A percentile compares a stretch with the other conserved stretches of the same genome.
Evolutionary conservation across 1,284 basidiomycete genomes (phyloP).

Genomic region (Ceratobasidium sp.): DNA sequence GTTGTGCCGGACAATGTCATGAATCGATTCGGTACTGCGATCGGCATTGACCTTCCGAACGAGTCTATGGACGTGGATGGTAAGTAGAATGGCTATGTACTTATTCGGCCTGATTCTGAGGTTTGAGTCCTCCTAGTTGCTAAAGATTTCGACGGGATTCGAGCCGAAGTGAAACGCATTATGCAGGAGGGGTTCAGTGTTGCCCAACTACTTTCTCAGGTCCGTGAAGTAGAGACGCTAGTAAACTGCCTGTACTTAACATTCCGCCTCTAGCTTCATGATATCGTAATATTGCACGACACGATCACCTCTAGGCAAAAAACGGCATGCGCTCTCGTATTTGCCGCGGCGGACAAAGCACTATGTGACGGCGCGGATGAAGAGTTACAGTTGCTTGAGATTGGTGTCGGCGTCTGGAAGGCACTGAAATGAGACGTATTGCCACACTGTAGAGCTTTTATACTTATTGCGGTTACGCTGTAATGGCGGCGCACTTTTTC

Average conservation of each 20-base stretch:
- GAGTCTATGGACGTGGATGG: slow-evolving; percentile 61
- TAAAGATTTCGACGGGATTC: slow-evolving; percentile 70
- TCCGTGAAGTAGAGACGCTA: slow-evolving; percentile 49
- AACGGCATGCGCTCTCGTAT: slow-evolving; percentile 78
- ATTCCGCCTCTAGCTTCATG: slow-evolving; percentile 73
- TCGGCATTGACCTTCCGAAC: slow-evolving; percentile 73
- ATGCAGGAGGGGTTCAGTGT: slow-evolving; percentile 92
- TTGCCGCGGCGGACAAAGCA: slow-evolving; percentile 96
- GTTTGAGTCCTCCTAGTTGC: slow-evolving; percentile 26
- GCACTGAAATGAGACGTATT: slow-evolving; percentile 52
- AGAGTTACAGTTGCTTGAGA: slow-evolving; percentile 91
- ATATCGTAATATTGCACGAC: slow-evolving; percentile 84
- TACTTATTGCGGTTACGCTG: not conserved
- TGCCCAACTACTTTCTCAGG: slow-evolving; percentile 88
- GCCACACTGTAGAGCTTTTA: too few species aligned
- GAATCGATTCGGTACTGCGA: slow-evolving; percentile 66
- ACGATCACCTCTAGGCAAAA: slow-evolving; percentile 83
- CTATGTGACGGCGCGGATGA: slow-evolving; percentile 98
- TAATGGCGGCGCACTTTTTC: not conserved
- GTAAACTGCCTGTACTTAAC: slow-evolving; percentile 26
- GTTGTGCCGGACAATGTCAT: slow-evolving; percentile 85
- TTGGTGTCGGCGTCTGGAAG: slow-evolving; percentile 79
- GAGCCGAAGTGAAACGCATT: slow-evolving; percentile 73
- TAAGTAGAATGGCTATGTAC: slow-evolving; percentile 20
- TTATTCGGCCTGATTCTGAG: not conserved